Base-by-base conservation (phyloP, 441 rosid genomes). In the Breynia disticha region DNA sequence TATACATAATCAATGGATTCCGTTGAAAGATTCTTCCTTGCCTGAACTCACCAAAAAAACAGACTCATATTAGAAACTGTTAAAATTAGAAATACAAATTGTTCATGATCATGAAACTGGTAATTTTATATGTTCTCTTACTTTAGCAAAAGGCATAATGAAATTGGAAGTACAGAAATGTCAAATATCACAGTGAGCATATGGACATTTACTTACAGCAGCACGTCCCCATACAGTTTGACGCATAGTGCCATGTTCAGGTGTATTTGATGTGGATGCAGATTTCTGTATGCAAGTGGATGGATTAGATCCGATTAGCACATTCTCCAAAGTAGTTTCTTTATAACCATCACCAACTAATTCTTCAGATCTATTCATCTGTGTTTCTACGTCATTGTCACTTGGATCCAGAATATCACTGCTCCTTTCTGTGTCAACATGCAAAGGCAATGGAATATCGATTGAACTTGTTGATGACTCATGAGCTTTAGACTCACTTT, bases 11-110 rank as follows among this genome's bases (percentile, higher is more conserved):
- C 88, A 61, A 77, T 69, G 62, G 87, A 82, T 67, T 86, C 97
- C 95, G 77, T 74, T 20, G 97, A 79, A 35, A 77, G 91, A 67
- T 87, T 80, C 82, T 79, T 95, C 77, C 61, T 87, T 37, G 76
- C 95, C 99, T 94, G 80, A 61, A 70, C 38, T 41, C 61, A 50
- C 24, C 54, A 16, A 52, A 57, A 60, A 50, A 48, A 54, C 35
- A 19, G 45, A 7, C 35, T 28, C 35, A 28, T n/a, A n/a, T 28
- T 28, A 28, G 35, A 28, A 28, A 28, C 35, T 28, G n/a, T 9
- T 11, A 41, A 41, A 0, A 41, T 3, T 41, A 15, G 13, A 54
- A 56, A 8, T 3, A 43, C 18, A 18, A n/a, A 54, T 63, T 21
- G 55, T 49, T 19, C 18, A 52, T 41, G 8, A 28, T 28, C 35